Evolutionary conservation across 129 eudicot species (phyloP), one percentile per base, ranked within the genome.

Genomic region (Tanacetum coccineum): DNA sequence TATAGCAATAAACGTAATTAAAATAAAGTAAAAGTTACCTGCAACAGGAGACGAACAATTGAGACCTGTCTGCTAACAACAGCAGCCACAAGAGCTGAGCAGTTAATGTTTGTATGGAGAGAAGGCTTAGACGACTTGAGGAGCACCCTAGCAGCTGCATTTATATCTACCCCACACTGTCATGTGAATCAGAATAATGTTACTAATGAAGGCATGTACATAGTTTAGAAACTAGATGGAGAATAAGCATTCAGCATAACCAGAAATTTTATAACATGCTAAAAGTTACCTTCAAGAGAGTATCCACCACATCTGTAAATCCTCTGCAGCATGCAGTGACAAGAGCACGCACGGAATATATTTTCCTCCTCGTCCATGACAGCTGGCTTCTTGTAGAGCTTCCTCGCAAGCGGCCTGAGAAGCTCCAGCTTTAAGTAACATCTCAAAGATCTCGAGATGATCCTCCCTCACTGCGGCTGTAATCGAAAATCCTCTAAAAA

Each of bases 251-350:
- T 49, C 54, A 14, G 17, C 54, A 2, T 13, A 49, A 13, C 2
- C 14, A 54, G n/a, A 20, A 20, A 55, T 10, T 55, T 13, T 55
- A 20, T 20, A 19, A 20, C 2, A 55, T 55, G 13, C 45, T 14
- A 1, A 25, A 4, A 14, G 28, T 70, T 79, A 92, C 98, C 89
- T 84, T 85, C 57, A 88, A 59, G 79, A 92, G 87, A 61, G n/a
- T n/a, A 57, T 72, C 59, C 36, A 81, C 91, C 48, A 88, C 85
- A 64, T 88, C 84, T 32, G 72, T 78, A 73, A 85, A 92, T 9
- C 98, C 98, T 75, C 98, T 88, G 74, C 82, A 78, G 73, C 89
- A 86, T 69, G 98, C 98, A 63, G 78, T 88, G 72, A 92, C 88
- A 60, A 85, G 94, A 82, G 98, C 96, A 68, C 79, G 91, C 19